Evolutionary conservation across 2,329 filamentous ascomycete genomes (phyloP).

Genomic region (Ceratocystis papillata): DNA sequence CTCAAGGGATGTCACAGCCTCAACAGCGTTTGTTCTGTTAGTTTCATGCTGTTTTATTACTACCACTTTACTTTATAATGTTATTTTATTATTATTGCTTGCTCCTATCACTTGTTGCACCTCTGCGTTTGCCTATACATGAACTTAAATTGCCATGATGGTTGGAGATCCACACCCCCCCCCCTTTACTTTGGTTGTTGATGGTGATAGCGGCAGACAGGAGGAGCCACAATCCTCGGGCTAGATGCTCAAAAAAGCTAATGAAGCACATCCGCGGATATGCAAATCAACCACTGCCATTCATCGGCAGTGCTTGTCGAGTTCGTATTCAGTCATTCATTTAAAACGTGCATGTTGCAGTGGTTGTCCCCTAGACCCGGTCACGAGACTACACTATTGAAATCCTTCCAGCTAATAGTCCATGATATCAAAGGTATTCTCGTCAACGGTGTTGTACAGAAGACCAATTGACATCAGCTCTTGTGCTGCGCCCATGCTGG

Average conservation of each 20-base stretch:
- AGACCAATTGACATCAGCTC: conserved; percentile 63
- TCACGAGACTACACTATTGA: background rate
- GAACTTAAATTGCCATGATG: no score
- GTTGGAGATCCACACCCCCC: no score
- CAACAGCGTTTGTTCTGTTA: conserved; percentile 12
- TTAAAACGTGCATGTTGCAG: background rate
- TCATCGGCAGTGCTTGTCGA: background rate
- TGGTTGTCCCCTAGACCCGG: background rate
- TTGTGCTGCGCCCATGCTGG: conserved; percentile 67
- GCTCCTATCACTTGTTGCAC: no score
- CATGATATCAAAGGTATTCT: conserved; percentile 80
- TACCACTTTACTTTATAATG: background rate
- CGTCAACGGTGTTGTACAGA: conserved; percentile 86
- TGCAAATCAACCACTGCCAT: background rate
- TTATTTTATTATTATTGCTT: background rate
- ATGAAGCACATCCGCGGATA: no score
- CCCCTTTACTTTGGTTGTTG: no score
- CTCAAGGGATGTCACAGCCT: background rate
- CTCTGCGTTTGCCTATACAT: no score
- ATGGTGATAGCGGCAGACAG: no score
- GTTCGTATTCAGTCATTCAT: conserved; percentile 10
- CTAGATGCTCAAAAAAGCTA: no score
- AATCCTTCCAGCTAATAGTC: conserved; percentile 42
- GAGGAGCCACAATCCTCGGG: no score
- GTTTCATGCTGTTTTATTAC: background rate